Conservation (phyloP, 495 filamentous ascomycete species). For the Neurospora sp. region DNA sequence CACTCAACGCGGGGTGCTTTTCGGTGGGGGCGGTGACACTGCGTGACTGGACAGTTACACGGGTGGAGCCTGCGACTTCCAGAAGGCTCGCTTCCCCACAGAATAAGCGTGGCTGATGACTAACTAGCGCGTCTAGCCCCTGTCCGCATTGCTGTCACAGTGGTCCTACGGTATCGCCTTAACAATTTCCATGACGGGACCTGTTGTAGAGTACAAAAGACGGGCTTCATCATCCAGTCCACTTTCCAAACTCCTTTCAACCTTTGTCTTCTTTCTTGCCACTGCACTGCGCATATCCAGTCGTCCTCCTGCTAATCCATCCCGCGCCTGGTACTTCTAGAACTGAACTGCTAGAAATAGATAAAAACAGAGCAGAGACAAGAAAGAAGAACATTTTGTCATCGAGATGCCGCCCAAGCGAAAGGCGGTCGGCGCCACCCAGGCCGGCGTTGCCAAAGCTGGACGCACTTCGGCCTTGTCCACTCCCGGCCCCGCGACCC, state of each 20-base stretch:
- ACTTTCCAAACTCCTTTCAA: neutral
- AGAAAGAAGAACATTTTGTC: neutral
- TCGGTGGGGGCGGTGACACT: neutral
- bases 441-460: conserved; percentile 37
- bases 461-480: conserved; percentile 53
- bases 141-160: neutral
- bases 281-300: neutral
- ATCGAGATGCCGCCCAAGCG: conserved; percentile 63
- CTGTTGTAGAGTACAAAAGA: neutral
- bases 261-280: neutral
- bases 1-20: neutral
- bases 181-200: neutral
- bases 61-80: neutral
- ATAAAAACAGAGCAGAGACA: neutral
- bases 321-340: neutral
- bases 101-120: neutral
- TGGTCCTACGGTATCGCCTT: neutral
- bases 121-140: neutral
- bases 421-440: conserved; percentile 56
- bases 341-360: neutral
- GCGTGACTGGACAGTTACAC: neutral
- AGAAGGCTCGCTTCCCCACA: neutral
- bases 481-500: conserved; percentile 57
- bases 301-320: neutral
- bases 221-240: neutral